Percentiles rank a stretch among this genome's conserved stretches.
phyloP scores from a whole-genome alignment of 2,329 filamentous ascomycete genomes.

The Xylogone sp. region DNA sequence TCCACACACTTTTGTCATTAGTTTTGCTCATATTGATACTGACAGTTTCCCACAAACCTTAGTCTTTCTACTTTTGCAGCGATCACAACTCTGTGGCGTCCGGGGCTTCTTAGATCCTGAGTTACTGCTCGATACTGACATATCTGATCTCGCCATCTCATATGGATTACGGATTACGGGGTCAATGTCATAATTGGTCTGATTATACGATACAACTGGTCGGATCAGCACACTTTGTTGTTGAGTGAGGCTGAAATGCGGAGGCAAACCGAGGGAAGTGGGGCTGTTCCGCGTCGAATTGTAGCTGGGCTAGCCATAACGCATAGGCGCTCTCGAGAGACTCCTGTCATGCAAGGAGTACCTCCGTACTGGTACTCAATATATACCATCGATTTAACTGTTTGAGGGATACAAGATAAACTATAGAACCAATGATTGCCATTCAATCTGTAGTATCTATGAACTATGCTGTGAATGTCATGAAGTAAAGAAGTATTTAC shows the following conservation, averaged over 20 bases:
- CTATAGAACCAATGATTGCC: no score
- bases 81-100: slow-evolving; percentile 15
- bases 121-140: background rate
- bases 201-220: background rate
- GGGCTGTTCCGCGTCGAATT: background rate
- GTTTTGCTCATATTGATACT: background rate
- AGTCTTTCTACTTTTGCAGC: slow-evolving; percentile 15
- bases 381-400: no score
- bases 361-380: no score
- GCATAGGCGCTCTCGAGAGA: no score
- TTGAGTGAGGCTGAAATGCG: background rate
- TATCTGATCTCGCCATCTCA: background rate
- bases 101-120: slow-evolving; percentile 9
- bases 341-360: no score
- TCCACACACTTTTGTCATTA: slow-evolving; percentile 12
- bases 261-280: background rate
- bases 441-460: no score
- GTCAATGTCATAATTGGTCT: background rate
- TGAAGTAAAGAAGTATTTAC: no score
- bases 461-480: no score
- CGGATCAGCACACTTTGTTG: background rate
- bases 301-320: no score
- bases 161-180: background rate
- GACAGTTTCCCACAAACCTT: slow-evolving; percentile 7
- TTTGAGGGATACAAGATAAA: no score